Conservation (phyloP, 1,284 basidiomycete genomes). For the Boletus nobilissimus region DNA sequence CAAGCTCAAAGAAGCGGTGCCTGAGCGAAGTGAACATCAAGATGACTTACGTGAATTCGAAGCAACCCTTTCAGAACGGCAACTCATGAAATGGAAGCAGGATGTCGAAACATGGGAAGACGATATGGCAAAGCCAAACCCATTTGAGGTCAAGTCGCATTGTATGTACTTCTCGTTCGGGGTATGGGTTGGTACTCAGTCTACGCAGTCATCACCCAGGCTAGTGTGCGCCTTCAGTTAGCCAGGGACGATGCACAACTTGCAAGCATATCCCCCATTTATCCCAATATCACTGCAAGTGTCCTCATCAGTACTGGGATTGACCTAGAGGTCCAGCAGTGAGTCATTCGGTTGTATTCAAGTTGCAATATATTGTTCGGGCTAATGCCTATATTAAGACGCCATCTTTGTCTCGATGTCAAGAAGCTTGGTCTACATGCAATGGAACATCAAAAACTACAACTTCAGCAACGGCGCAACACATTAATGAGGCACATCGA, state of each 20-base stretch:
- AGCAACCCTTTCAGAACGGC: not conserved
- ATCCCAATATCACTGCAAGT: not conserved
- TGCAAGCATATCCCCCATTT: not conserved
- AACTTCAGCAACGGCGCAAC: slow-evolving; percentile 9
- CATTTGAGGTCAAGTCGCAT: not conserved
- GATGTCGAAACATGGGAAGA: not conserved
- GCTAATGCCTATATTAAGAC: too few relatives aligned
- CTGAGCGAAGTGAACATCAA: not conserved
- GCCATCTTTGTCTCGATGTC: slow-evolving; percentile 16
- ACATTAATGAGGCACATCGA: not conserved
- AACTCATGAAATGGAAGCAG: not conserved
- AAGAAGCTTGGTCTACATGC: not conserved
- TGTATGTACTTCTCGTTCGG: not conserved
- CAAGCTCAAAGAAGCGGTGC: not conserved
- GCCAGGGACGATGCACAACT: not conserved
- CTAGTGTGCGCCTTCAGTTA: not conserved
- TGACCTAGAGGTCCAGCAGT: not conserved
- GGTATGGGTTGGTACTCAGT: too few relatives aligned
- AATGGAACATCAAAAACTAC: slow-evolving; percentile 17
- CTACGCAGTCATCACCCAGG: not conserved
- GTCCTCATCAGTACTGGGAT: not conserved
- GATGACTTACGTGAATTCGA: not conserved
- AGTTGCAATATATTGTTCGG: too few relatives aligned
- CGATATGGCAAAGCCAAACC: not conserved
- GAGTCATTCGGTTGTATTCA: too few relatives aligned